These are phyloP conservation scores for Epichloe amarillans DNA, from an alignment of 2,329 filamentous ascomycete species.

Conservation along the genomic window DNA sequence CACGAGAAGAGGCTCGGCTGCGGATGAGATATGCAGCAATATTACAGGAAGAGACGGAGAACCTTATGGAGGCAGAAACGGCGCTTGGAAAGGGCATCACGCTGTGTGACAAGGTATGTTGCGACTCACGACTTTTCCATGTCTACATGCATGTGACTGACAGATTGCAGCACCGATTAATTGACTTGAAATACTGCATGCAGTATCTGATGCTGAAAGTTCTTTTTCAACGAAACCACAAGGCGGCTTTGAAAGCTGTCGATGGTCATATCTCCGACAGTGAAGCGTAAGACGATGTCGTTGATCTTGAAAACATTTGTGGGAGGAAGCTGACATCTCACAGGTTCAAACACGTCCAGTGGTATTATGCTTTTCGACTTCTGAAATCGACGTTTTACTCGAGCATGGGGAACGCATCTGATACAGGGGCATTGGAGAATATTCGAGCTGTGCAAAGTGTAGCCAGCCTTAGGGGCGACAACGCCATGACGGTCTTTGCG, in stretches of 20 bases:
- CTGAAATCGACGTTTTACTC: slow-evolving; percentile 58
- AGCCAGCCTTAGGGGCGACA: slow-evolving; percentile 47
- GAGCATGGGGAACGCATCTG: slow-evolving; percentile 44
- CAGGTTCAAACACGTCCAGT: slow-evolving; percentile 52
- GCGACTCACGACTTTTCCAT: neutral
- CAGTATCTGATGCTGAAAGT: slow-evolving; percentile 60
- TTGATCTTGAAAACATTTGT: neutral
- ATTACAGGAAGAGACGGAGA: slow-evolving; percentile 63
- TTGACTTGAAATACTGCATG: slow-evolving; percentile 64
- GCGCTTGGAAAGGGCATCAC: slow-evolving; percentile 58
- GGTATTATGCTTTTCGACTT: slow-evolving; percentile 67
- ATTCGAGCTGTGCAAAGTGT: slow-evolving; percentile 48
- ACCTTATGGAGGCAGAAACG: slow-evolving; percentile 59
- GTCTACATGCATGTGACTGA: neutral
- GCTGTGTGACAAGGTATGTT: slow-evolving; percentile 48
- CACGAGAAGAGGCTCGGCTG: slow-evolving; percentile 55
- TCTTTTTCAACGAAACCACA: slow-evolving; percentile 56
- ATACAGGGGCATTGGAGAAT: slow-evolving; percentile 53
- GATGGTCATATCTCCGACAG: slow-evolving; percentile 57
- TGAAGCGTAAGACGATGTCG: slow-evolving; percentile 37
- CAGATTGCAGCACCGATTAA: slow-evolving; percentile 21
- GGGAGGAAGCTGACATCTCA: neutral
- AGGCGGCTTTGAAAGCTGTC: slow-evolving; percentile 58
- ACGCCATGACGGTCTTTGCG: slow-evolving; percentile 50
- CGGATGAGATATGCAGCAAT: slow-evolving; percentile 59